Evolutionary conservation across 2,329 filamentous ascomycete genomes (phyloP).

Genomic region (Fusarium papillatum): DNA sequence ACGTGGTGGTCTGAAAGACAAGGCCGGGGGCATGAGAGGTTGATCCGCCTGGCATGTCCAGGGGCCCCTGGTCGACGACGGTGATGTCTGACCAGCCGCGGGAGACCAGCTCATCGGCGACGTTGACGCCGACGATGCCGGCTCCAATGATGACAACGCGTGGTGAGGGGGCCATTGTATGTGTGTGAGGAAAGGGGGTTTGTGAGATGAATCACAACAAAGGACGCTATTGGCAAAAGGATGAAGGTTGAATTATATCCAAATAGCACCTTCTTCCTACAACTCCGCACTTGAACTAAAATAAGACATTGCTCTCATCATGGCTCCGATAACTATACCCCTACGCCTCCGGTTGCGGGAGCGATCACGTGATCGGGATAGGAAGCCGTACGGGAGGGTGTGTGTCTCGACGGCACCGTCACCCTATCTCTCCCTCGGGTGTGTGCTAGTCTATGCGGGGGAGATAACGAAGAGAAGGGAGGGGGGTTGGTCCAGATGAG

Average conservation of each 20-base stretch:
- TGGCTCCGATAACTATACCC: conserved; percentile 33
- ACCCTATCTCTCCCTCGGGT: conserved; percentile 10
- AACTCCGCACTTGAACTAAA: conserved; percentile 21
- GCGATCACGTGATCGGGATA: conserved; percentile 39
- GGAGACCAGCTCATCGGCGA: conserved; percentile 73
- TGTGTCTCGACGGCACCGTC: conserved; percentile 12
- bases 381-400: conserved; percentile 17
- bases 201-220: conserved; percentile 13
- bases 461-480: conserved; percentile 26
- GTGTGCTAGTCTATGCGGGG: conserved; percentile 19
- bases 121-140: conserved; percentile 74
- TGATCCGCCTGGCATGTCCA: conserved; percentile 74
- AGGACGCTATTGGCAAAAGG: conserved; percentile 31
- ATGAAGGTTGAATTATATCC: conserved; percentile 34
- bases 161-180: conserved; percentile 44
- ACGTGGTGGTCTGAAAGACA: conserved; percentile 73
- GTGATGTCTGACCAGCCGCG: conserved; percentile 75
- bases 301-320: conserved; percentile 16
- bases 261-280: neutral
- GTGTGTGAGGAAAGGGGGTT: neutral
- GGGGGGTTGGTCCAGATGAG: neutral
- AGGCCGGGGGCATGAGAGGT: conserved; percentile 76
- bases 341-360: conserved; percentile 35
- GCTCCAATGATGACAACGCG: conserved; percentile 73
- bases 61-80: conserved; percentile 73